Percentiles rank a stretch among this genome's conserved stretches.
Evolutionary conservation across 768 basidiomycete species (phyloP).

Genomic region (Krasilnikovozyma curviuscula): DNA sequence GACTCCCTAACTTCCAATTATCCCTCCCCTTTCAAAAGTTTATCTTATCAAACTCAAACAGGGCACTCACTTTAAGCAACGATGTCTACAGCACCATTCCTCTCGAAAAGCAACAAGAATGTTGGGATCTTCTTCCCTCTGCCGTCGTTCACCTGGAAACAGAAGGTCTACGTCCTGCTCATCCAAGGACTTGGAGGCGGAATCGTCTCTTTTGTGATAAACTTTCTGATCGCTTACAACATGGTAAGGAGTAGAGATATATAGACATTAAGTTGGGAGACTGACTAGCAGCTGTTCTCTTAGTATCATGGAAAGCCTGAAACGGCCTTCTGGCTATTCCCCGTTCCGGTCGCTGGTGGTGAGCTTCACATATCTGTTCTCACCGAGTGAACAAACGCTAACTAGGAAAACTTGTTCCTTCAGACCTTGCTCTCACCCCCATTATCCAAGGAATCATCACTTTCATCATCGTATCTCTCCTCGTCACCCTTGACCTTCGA

Average conservation of each 20-base stretch:
- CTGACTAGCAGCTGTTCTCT: background rate
- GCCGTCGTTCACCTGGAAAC: background rate
- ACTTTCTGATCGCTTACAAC: background rate
- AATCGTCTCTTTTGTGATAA: background rate
- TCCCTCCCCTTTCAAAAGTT: too few species aligned
- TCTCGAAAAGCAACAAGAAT: too few species aligned
- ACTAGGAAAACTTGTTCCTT: background rate
- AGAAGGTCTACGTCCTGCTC: background rate
- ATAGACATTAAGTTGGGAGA: background rate
- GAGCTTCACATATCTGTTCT: background rate
- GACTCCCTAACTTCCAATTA: too few species aligned
- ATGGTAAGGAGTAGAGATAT: background rate
- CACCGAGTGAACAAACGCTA: background rate
- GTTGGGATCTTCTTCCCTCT: conserved; percentile 6
- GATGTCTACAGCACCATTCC: too few species aligned
- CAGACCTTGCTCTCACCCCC: conserved; percentile 9
- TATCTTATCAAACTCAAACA: too few species aligned
- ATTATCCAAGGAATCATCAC: conserved; percentile 10
- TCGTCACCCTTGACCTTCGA: conserved; percentile 9
- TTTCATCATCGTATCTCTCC: conserved; percentile 8
- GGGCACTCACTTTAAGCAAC: too few species aligned
- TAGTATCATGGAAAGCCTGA: conserved; percentile 5
- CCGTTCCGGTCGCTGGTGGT: conserved; percentile 10
- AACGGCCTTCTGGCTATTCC: conserved; percentile 9
- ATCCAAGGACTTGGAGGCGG: background rate